Percentiles rank a stretch among this genome's conserved stretches.
Conservation (phyloP, 768 basidiomycete genomes). For the Pulveroboletus ravenelii region DNA sequence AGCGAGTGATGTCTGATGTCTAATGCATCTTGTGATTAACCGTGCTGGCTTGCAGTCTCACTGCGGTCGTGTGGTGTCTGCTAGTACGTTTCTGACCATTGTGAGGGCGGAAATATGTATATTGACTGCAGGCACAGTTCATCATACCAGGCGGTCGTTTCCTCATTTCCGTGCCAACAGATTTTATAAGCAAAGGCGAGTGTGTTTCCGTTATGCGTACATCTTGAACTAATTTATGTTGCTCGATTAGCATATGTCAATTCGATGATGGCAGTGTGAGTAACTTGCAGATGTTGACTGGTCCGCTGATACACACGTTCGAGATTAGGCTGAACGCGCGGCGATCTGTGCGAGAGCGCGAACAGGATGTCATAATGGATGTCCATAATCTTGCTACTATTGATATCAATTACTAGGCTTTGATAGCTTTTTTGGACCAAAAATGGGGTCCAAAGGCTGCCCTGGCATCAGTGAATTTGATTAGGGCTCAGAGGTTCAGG, state of each 20-base stretch:
- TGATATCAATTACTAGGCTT: conserved; percentile 34
- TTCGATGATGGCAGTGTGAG: conserved; percentile 16
- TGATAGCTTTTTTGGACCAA: no score
- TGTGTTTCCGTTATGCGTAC: neutral
- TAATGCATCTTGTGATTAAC: neutral
- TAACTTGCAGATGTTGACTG: neutral
- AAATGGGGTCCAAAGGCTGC: no score
- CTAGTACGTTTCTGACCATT: neutral
- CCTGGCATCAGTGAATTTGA: no score
- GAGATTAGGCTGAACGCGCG: conserved; percentile 11
- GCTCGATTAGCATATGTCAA: conserved; percentile 4
- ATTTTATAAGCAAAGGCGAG: neutral
- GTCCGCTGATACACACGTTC: neutral
- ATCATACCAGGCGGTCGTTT: neutral
- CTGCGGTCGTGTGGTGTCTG: conserved; percentile 8
- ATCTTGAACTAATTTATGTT: neutral
- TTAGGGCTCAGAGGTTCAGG: no score
- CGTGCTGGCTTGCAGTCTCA: neutral
- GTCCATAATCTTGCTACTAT: conserved; percentile 3
- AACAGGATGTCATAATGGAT: neutral
- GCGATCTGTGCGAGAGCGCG: neutral
- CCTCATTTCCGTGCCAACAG: neutral
- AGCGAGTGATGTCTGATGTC: neutral
- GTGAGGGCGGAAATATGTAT: neutral
- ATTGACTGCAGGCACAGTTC: neutral